phyloP scores from a whole-genome alignment of 140 eudicot species.

The Bidens hawaiensis region DNA sequence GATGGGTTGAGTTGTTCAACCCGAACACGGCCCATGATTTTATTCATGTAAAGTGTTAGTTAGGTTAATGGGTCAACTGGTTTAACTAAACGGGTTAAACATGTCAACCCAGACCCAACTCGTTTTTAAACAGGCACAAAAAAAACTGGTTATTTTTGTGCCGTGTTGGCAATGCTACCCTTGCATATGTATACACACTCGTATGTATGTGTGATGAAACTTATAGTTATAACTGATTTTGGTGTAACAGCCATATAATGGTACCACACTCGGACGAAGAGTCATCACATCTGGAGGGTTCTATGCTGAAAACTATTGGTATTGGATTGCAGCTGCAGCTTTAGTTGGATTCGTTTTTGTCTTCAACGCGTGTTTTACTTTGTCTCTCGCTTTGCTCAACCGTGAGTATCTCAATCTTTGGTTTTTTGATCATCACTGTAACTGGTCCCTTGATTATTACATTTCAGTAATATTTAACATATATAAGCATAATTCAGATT shows the following conservation, averaged over 20 bases:
- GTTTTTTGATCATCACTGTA: neutral
- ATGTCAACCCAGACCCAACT: no score
- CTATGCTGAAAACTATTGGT: conserved; percentile 53
- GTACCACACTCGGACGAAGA: conserved; percentile 36
- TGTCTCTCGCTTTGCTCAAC: conserved; percentile 47
- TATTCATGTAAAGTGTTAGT: no score
- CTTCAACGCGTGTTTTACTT: conserved; percentile 47
- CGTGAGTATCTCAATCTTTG: conserved; percentile 42
- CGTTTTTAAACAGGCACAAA: no score
- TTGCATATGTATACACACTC: no score
- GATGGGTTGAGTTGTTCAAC: no score
- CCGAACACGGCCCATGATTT: no score
- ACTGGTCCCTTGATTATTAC: neutral
- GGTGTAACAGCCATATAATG: conserved; percentile 33
- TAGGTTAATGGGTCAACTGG: no score
- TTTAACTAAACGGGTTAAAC: no score
- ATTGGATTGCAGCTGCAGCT: conserved; percentile 73
- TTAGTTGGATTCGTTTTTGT: conserved; percentile 47
- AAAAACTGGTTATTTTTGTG: no score
- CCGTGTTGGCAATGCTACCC: no score
- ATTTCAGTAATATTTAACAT: neutral
- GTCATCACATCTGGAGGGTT: conserved; percentile 48
- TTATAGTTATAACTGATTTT: neutral
- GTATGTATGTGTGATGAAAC: neutral
- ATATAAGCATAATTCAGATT: neutral